phyloP scores from a whole-genome alignment of 1,284 basidiomycete species.

The Sutorius eximius region DNA sequence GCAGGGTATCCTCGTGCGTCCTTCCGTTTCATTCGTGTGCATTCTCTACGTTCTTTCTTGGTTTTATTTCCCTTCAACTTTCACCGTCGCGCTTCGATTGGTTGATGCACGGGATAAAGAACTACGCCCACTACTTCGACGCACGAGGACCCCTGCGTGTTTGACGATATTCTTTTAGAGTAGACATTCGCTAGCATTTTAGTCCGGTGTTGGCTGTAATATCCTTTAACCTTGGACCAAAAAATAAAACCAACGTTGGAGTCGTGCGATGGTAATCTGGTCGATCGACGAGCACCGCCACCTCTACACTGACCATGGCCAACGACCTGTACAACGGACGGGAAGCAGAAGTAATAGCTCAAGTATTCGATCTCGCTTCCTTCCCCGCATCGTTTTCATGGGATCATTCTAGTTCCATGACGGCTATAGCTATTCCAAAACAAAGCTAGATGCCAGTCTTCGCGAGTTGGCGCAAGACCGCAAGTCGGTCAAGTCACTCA shows the following conservation, averaged over 20 bases:
- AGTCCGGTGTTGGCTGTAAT: conserved; percentile 33
- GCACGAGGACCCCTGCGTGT: conserved; percentile 14
- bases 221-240: conserved; percentile 16
- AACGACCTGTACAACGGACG: conserved; percentile 31
- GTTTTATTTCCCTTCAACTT: conserved; percentile 17
- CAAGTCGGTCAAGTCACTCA: conserved; percentile 32
- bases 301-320: conserved; percentile 17
- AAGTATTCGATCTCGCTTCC: conserved; percentile 15
- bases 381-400: conserved; percentile 1
- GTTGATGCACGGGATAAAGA: conserved; percentile 21
- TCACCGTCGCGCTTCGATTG: neutral
- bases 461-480: conserved; percentile 29
- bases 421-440: conserved; percentile 51
- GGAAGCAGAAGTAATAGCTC: conserved; percentile 33
- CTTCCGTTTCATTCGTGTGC: conserved; percentile 12
- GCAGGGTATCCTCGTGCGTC: conserved; percentile 22
- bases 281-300: conserved; percentile 22
- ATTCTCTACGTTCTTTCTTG: conserved; percentile 28
- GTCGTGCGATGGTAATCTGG: neutral
- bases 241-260: conserved; percentile 15
- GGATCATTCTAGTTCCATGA: conserved; percentile 42
- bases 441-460: conserved; percentile 50
- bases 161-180: conserved; percentile 27
- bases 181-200: conserved; percentile 29
- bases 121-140: conserved; percentile 9